Evolutionary conservation across 192 early-diverging fungal genomes (phyloP).

Genomic region (Umbelopsis sp.): DNA sequence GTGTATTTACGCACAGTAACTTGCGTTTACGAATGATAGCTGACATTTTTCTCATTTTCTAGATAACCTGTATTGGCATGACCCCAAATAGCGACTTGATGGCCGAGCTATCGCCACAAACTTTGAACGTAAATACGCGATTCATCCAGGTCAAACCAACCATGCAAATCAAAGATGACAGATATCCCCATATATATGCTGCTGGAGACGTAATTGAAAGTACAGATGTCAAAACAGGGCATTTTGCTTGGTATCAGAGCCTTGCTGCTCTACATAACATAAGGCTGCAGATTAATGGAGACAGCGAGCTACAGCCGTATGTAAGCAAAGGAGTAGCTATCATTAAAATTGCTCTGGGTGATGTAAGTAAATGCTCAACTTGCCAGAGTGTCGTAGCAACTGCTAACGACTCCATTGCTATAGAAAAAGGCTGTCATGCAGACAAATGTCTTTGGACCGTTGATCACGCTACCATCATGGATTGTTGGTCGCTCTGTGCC

Average conservation of each 20-base stretch:
- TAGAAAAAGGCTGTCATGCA: conserved; percentile 34
- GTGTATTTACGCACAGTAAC: background rate
- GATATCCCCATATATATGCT: conserved; percentile 70
- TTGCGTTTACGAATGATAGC: background rate
- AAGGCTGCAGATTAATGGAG: conserved; percentile 18
- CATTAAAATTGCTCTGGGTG: conserved; percentile 30
- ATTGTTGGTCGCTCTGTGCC: conserved; percentile 27
- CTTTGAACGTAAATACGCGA: conserved; percentile 55
- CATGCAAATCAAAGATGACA: conserved; percentile 65
- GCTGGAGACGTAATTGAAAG: conserved; percentile 70
- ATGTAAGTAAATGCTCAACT: conserved; percentile 12
- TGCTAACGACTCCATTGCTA: no score
- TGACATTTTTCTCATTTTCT: conserved; percentile 3
- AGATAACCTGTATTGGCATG: conserved; percentile 79
- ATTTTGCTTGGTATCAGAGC: conserved; percentile 37
- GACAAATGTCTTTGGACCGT: conserved; percentile 31
- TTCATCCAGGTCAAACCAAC: conserved; percentile 71
- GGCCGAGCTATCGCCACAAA: conserved; percentile 54
- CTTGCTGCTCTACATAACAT: conserved; percentile 28
- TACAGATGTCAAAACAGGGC: conserved; percentile 45
- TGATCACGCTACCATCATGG: conserved; percentile 30
- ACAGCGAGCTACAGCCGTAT: conserved; percentile 19
- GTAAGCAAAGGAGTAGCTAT: conserved; percentile 29
- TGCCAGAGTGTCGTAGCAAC: background rate
- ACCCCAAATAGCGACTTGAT: conserved; percentile 68